Conservation (phyloP, 2,329 filamentous ascomycete species). For the Diaporthe ilicicola region DNA sequence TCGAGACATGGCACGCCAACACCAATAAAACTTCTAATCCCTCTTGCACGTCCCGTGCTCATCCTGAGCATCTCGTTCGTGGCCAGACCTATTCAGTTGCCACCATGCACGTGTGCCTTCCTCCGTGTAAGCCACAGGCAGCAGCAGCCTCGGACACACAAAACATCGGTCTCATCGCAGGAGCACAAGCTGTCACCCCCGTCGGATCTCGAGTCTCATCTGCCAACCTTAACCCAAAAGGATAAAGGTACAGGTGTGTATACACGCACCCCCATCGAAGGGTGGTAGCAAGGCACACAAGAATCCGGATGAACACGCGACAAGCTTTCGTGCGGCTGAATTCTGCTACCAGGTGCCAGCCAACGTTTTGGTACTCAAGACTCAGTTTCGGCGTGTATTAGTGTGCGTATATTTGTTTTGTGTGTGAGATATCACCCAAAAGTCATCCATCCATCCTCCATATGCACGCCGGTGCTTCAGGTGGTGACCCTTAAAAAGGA, state of each 20-base stretch:
- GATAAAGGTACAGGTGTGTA: background rate
- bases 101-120: background rate
- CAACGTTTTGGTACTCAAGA: background rate
- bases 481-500: background rate
- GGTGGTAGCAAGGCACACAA: background rate
- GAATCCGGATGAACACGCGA: background rate
- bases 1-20: constrained; percentile 18
- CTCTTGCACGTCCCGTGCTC: background rate
- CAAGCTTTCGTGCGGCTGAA: constrained; percentile 8
- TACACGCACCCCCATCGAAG: background rate
- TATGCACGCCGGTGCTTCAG: constrained; percentile 2
- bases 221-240: constrained; percentile 8
- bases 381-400: background rate
- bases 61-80: background rate
- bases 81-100: background rate
- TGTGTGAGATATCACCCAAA: background rate
- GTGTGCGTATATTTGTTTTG: background rate
- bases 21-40: constrained; percentile 16
- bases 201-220: background rate
- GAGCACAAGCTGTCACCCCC: background rate
- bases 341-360: background rate
- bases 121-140: background rate
- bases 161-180: background rate
- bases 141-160: background rate
- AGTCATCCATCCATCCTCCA: background rate